phyloP scores from a whole-genome alignment of 2,329 filamentous ascomycete species.

The Cryphonectria carpinicola region DNA sequence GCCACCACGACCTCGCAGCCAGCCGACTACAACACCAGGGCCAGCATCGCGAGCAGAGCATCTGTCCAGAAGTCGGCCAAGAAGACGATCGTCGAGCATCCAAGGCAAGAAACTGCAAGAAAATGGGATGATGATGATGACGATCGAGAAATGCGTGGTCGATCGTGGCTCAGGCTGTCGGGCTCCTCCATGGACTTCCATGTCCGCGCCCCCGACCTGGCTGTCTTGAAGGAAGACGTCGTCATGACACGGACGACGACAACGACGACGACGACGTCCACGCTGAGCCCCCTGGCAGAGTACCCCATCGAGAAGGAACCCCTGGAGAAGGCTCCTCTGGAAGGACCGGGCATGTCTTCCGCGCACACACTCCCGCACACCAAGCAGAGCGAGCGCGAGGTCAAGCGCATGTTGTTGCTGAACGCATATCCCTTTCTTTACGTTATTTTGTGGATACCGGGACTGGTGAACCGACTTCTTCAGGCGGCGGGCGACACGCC shows the following conservation, averaged over 20 bases:
- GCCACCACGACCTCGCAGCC: background rate
- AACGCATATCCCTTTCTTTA: slow-evolving; percentile 44
- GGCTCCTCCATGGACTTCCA: background rate
- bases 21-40: slow-evolving; percentile 2
- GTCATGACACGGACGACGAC: background rate
- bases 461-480: slow-evolving; percentile 40
- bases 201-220: background rate
- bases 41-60: background rate
- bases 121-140: background rate
- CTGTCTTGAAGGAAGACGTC: background rate
- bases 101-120: background rate
- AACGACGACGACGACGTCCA: background rate
- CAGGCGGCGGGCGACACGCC: slow-evolving; percentile 34
- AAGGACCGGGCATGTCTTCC: background rate
- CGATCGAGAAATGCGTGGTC: background rate
- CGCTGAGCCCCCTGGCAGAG: background rate
- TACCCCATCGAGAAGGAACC: background rate
- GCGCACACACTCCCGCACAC: slow-evolving; percentile 25
- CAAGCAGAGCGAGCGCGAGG: slow-evolving; percentile 31
- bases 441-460: slow-evolving; percentile 44
- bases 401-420: slow-evolving; percentile 41
- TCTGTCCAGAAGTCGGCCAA: background rate
- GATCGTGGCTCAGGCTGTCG: slow-evolving; percentile 14
- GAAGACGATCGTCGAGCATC: background rate
- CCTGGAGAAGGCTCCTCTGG: slow-evolving; percentile 24